Percentiles rank a stretch among this genome's conserved stretches.
Evolutionary conservation across 2,329 filamentous ascomycete species (phyloP).

Genomic region (Colletotrichum falcatum): DNA sequence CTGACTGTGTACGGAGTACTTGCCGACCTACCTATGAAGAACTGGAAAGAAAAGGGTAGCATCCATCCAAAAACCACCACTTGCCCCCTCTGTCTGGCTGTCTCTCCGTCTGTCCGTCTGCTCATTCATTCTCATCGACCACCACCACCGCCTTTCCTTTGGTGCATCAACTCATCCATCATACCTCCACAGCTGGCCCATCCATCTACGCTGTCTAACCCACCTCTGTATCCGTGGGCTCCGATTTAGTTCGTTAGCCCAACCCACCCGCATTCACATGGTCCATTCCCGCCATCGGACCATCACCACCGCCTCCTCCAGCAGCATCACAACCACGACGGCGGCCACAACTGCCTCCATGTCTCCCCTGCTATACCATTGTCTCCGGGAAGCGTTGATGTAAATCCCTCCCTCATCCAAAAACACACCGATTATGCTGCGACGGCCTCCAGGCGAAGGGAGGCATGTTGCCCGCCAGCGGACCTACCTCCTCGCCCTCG

Average conservation of each 20-base stretch:
- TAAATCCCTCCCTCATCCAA: conserved; percentile 34
- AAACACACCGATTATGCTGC: conserved; percentile 62
- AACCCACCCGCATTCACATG: conserved; percentile 39
- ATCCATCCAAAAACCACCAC: conserved; percentile 13
- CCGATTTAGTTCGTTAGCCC: conserved; percentile 37
- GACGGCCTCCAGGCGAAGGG: conserved; percentile 72
- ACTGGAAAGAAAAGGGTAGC: conserved; percentile 17
- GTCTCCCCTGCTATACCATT: conserved; percentile 36
- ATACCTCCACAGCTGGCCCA: conserved; percentile 9
- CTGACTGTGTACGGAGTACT: neutral
- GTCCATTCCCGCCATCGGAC: conserved; percentile 27
- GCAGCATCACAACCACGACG: neutral
- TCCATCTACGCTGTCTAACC: neutral
- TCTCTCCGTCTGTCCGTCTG: conserved; percentile 8
- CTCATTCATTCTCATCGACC: neutral
- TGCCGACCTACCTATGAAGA: neutral
- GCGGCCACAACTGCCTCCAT: conserved; percentile 33
- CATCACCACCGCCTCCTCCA: conserved; percentile 6
- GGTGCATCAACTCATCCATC: conserved; percentile 2
- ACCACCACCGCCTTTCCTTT: conserved; percentile 11
- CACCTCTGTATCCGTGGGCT: conserved; percentile 19
- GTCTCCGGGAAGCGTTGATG: conserved; percentile 38
- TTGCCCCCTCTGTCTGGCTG: neutral
- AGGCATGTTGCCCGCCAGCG: conserved; percentile 61
- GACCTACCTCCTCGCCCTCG: conserved; percentile 66